Evolutionary conservation across 1,139 yeast species (phyloP).

Genomic region (Saccharomycopsis crataegensis): DNA sequence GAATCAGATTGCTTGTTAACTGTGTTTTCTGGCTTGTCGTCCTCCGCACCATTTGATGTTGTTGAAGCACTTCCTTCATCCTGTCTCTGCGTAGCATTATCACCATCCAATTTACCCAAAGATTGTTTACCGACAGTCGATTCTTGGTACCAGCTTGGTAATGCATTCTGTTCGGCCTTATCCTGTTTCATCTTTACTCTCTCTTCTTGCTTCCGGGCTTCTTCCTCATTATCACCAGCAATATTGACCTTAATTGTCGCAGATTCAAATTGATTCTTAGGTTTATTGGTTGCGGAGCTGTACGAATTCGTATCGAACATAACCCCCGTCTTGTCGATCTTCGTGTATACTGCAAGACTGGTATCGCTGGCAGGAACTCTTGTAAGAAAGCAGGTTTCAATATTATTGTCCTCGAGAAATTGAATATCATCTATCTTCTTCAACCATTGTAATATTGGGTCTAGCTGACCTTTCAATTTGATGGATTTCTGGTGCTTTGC

Average conservation of each 20-base stretch:
- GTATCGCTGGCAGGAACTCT: slow-evolving; percentile 81
- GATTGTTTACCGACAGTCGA: slow-evolving; percentile 71
- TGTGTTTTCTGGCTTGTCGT: slow-evolving; percentile 23
- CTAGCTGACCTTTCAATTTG: slow-evolving; percentile 79
- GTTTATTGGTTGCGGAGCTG: slow-evolving; percentile 28
- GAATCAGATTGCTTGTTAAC: slow-evolving; percentile 41
- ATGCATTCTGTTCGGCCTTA: slow-evolving; percentile 83
- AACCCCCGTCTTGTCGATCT: slow-evolving; percentile 20
- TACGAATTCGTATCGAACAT: slow-evolving; percentile 30
- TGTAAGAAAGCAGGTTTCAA: slow-evolving; percentile 70
- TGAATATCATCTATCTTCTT: slow-evolving; percentile 78
- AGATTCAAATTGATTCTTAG: slow-evolving; percentile 22
- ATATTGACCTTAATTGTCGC: slow-evolving; percentile 86
- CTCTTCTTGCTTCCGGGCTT: slow-evolving; percentile 62
- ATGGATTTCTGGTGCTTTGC: slow-evolving; percentile 79
- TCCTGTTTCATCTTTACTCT: slow-evolving; percentile 23
- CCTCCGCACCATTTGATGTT: slow-evolving; percentile 20
- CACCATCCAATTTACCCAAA: slow-evolving; percentile 47
- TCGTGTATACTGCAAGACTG: slow-evolving; percentile 55
- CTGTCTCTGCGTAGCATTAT: slow-evolving; percentile 23
- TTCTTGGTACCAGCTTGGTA: slow-evolving; percentile 93
- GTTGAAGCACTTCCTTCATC: slow-evolving; percentile 8
- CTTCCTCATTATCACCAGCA: slow-evolving; percentile 82
- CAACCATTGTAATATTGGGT: slow-evolving; percentile 76
- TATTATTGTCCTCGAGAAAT: slow-evolving; percentile 68